These are phyloP conservation scores for Onygena corvina DNA, from an alignment of 2,329 filamentous ascomycete species.

Conservation along the genomic window DNA sequence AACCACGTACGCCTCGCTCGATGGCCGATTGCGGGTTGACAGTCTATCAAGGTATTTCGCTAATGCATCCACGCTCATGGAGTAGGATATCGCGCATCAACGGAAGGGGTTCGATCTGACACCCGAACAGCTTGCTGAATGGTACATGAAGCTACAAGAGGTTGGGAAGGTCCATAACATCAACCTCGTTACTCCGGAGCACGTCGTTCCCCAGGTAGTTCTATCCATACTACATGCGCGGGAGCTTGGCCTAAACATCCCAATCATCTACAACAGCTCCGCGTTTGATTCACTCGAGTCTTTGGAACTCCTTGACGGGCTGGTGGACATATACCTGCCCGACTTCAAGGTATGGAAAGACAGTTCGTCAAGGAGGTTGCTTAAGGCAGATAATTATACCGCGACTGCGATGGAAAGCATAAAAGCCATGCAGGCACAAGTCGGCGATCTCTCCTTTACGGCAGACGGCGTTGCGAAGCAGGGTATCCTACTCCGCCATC, in stretches of 20 bases:
- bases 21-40: background rate
- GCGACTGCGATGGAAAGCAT: slow-evolving; percentile 62
- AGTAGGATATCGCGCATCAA: slow-evolving; percentile 61
- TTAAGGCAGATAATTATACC: slow-evolving; percentile 69
- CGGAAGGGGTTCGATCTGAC: slow-evolving; percentile 69
- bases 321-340: slow-evolving; percentile 77
- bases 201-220: slow-evolving; percentile 72
- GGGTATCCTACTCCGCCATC: slow-evolving; percentile 62
- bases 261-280: slow-evolving; percentile 76
- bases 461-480: slow-evolving; percentile 67
- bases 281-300: slow-evolving; percentile 66
- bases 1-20: slow-evolving; percentile 43
- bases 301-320: slow-evolving; percentile 59
- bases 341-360: slow-evolving; percentile 75
- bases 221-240: slow-evolving; percentile 62
- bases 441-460: slow-evolving; percentile 73
- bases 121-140: slow-evolving; percentile 65
- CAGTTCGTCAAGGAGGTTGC: slow-evolving; percentile 53
- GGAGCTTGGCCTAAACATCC: slow-evolving; percentile 56
- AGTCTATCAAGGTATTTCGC: background rate
- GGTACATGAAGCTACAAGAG: slow-evolving; percentile 72
- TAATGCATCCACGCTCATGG: background rate
- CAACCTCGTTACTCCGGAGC: slow-evolving; percentile 76
- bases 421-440: slow-evolving; percentile 66
- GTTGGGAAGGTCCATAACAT: slow-evolving; percentile 79